Evolutionary conservation across 192 early-diverging fungal species (phyloP), one percentile per base, ranked within the genome.

Genomic region (Podila epigama): DNA sequence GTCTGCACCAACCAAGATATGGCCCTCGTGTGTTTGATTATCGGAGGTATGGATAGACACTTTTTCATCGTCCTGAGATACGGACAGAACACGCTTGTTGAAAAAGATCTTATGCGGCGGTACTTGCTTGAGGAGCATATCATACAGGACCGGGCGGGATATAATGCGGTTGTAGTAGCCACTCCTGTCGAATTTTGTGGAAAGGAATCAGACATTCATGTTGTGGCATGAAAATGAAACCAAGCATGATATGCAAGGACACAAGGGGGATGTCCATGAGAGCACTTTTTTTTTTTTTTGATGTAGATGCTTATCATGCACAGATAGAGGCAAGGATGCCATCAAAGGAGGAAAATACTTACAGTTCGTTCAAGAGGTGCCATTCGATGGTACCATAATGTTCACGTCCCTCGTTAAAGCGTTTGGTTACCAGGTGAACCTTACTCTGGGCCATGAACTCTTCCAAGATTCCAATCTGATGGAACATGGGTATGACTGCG

Each of bases 1-100:
- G 29, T 54, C 65, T 12, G 65, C 65, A 12, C 65, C 65, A 16
- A 67, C 65, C 1, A 67, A 33, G 2, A 67, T 58, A 15, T 67
- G 40, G 33, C 65, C 63, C 1, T 56, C 20, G n/a, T 66, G 11
- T 5, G 2, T 52, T 12, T 51, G n/a, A 15, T 37, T 41, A 25
- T 66, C 63, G 25, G 35, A 41, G 53, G 20, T 53, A 5, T 34
- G 63, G 51, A 66, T 34, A 9, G 20, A n/a, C 4, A 54, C 63
- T 32, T n/a, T 39, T 7, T 50, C 27, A 10, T 41, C 44, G 10
- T 62, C 29, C 52, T 54, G 52, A 28, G 29, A 16, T 15, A 54
- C 16, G 13, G 32, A 62, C 5, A 29, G 31, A 32, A 44, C 39
- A 16, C 44, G 39, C 32, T 62, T 34, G 18, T 9, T 29, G 12